Conservation (phyloP, 2,329 filamentous ascomycete genomes). For the Botrytis hyacinthi region DNA sequence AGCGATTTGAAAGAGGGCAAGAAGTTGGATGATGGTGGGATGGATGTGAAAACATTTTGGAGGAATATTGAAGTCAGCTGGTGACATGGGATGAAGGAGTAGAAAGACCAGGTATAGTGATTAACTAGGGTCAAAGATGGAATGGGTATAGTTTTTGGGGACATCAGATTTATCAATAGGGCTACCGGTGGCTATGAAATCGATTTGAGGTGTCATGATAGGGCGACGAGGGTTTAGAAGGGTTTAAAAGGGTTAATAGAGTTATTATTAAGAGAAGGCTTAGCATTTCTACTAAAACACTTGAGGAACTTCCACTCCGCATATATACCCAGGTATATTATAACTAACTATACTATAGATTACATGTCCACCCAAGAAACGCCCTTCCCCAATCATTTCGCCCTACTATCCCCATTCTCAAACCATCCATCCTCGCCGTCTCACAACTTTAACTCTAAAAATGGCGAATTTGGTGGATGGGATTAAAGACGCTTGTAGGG, state of each 20-base stretch:
- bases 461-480: background rate
- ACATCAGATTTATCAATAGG: background rate
- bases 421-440: background rate
- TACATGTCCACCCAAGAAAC: background rate
- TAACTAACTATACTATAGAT: too few species aligned
- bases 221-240: too few species aligned
- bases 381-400: background rate
- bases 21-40: background rate
- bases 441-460: constrained; percentile 5
- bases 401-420: background rate
- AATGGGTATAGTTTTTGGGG: background rate
- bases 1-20: background rate
- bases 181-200: background rate
- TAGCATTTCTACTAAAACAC: background rate
- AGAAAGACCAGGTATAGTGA: background rate
- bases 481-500: background rate
- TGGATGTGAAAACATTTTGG: constrained; percentile 12
- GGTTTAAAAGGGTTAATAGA: background rate
- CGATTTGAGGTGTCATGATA: background rate
- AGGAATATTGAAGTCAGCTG: constrained; percentile 4
- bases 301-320: background rate
- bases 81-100: background rate
- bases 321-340: background rate
- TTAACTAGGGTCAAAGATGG: background rate
- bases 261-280: constrained; percentile 1